Conservation (phyloP, 345 rosid genomes). For the Pistacia integerrima region DNA sequence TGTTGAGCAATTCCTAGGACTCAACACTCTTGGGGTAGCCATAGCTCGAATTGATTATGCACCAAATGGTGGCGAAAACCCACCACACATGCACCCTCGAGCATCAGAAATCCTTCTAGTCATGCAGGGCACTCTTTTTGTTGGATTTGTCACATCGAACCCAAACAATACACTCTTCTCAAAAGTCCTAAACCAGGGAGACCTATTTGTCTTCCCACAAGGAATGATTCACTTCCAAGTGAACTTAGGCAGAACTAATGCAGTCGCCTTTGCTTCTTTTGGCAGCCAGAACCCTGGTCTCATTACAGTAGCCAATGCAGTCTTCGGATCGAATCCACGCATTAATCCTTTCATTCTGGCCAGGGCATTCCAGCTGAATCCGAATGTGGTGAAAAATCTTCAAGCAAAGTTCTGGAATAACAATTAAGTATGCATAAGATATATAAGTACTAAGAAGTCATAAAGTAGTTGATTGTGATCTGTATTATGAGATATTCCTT, state of each 20-base stretch:
- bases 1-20: slow-evolving; percentile 22
- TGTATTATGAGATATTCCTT: no score
- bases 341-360: slow-evolving; percentile 23
- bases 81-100: slow-evolving; percentile 39
- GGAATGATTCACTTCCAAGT: slow-evolving; percentile 38
- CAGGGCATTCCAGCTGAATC: slow-evolving; percentile 28
- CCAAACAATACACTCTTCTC: slow-evolving; percentile 19
- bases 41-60: slow-evolving; percentile 30
- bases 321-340: slow-evolving; percentile 30
- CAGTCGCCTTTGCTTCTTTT: slow-evolving; percentile 23
- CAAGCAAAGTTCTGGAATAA: slow-evolving; percentile 8
- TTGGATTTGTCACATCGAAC: slow-evolving; percentile 36
- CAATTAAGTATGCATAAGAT: background rate
- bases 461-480: no score
- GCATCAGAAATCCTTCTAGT: slow-evolving; percentile 21
- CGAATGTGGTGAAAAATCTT: slow-evolving; percentile 12
- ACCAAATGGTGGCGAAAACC: slow-evolving; percentile 27
- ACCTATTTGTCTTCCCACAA: slow-evolving; percentile 30
- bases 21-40: slow-evolving; percentile 34
- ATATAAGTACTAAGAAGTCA: background rate
- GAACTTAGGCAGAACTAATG: slow-evolving; percentile 24
- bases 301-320: slow-evolving; percentile 27
- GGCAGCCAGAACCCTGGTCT: slow-evolving; percentile 35
- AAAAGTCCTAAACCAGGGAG: slow-evolving; percentile 28
- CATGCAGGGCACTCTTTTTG: slow-evolving; percentile 24